Evolutionary conservation across 495 filamentous ascomycete genomes (phyloP).

Genomic region (Sordaria brevicollis): DNA sequence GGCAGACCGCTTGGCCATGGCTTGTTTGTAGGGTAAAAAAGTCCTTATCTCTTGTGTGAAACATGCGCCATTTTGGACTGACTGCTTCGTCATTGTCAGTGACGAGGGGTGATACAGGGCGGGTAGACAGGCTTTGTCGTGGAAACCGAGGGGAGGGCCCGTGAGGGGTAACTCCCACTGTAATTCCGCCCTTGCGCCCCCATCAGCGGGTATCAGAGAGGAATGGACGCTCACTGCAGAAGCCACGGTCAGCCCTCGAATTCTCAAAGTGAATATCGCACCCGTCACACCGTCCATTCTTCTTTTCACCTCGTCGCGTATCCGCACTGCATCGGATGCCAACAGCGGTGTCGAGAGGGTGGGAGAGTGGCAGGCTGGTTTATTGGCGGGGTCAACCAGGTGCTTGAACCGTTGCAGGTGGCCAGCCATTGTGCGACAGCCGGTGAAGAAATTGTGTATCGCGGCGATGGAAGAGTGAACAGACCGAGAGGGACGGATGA

Average conservation of each 20-base stretch:
- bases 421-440: not conserved
- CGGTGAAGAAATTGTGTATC: not conserved
- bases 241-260: not conserved
- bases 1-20: not conserved
- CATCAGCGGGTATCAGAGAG: not conserved
- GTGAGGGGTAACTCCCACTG: not conserved
- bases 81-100: not conserved
- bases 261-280: not conserved
- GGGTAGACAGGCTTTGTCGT: not conserved
- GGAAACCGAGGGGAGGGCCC: not conserved
- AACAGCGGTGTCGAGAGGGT: not conserved
- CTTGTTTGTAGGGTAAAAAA: not conserved
- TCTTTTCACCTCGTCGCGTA: not conserved
- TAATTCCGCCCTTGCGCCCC: not conserved
- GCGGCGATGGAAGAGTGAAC: not conserved
- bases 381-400: not conserved
- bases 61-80: not conserved
- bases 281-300: not conserved
- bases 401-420: not conserved
- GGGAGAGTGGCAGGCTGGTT: not conserved
- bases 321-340: not conserved
- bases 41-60: not conserved
- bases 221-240: not conserved
- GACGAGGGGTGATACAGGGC: not conserved
- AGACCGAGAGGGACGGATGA: not conserved